Conservation (phyloP, 805 yeast genomes). For the Kuraishia piskuri region DNA sequence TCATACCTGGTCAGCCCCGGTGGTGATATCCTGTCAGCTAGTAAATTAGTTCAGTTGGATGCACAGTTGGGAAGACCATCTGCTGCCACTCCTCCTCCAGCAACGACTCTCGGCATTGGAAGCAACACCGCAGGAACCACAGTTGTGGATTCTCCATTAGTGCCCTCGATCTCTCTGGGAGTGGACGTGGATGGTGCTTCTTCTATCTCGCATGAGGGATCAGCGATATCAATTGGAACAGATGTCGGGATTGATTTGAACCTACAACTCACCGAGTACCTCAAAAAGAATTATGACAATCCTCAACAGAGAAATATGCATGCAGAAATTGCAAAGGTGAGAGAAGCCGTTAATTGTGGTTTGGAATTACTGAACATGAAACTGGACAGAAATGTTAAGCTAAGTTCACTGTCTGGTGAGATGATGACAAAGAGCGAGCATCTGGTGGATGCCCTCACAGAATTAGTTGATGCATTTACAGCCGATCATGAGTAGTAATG, state of each 20-base stretch:
- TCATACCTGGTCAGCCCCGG: background rate
- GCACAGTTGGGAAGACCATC: background rate
- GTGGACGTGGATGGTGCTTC: background rate
- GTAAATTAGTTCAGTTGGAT: background rate
- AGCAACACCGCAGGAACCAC: background rate
- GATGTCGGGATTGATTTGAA: constrained; percentile 4
- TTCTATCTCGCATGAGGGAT: background rate
- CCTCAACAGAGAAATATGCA: background rate
- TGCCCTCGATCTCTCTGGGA: background rate
- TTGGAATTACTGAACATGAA: constrained; percentile 2
- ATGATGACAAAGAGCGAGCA: background rate
- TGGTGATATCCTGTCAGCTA: background rate
- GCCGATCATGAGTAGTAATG: background rate
- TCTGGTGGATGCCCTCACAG: background rate
- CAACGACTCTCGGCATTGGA: background rate
- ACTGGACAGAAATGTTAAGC: background rate
- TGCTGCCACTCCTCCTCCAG: background rate
- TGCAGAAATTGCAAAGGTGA: background rate
- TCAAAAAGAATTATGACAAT: background rate
- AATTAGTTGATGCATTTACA: constrained; percentile 2
- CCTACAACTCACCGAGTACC: constrained; percentile 1
- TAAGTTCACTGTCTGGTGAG: background rate
- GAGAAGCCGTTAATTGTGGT: constrained; percentile 2
- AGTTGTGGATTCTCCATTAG: background rate
- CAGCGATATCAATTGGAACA: background rate